phyloP scores from a whole-genome alignment of 2,329 filamentous ascomycete genomes.

The Didymella segeticola region DNA sequence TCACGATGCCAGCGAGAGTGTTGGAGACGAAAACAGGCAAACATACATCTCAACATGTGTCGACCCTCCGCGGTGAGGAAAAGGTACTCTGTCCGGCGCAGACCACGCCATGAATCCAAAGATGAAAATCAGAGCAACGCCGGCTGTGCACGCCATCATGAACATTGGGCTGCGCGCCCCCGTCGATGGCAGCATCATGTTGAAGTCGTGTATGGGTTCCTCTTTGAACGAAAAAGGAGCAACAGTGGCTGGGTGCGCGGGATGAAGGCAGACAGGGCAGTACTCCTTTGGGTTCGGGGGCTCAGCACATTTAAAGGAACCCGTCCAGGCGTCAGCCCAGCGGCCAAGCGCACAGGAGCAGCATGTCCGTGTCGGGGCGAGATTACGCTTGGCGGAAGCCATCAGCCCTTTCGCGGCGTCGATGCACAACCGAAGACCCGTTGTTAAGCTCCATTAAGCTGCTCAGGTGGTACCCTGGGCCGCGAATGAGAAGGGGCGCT shows the following conservation, averaged over 20 bases:
- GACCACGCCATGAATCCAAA: conserved; percentile 47
- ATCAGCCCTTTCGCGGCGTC: conserved; percentile 23
- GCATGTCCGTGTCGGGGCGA: conserved; percentile 24
- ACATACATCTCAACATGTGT: conserved; percentile 39
- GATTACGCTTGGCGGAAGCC: conserved; percentile 35
- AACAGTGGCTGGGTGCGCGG: conserved; percentile 23
- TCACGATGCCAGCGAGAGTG: not conserved
- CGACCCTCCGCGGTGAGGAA: conserved; percentile 22
- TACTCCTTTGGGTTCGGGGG: conserved; percentile 23
- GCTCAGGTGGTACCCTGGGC: conserved; percentile 16
- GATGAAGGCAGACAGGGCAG: conserved; percentile 13
- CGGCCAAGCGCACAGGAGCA: conserved; percentile 30
- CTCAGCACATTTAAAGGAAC: conserved; percentile 34
- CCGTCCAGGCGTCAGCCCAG: conserved; percentile 28
- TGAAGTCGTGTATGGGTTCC: conserved; percentile 12
- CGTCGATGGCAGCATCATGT: conserved; percentile 40
- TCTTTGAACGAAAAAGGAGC: conserved; percentile 15
- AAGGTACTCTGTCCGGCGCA: conserved; percentile 34
- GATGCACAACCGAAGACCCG: conserved; percentile 17
- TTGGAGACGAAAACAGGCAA: not conserved
- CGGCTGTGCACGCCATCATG: conserved; percentile 40
- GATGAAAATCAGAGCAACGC: conserved; percentile 40
- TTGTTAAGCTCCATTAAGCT: conserved; percentile 21
- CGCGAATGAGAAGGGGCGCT: conserved; percentile 16
- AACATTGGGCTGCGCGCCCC: conserved; percentile 44